Evolutionary conservation across 2,329 filamentous ascomycete species (phyloP).

Genomic region (Dothistroma septosporum): DNA sequence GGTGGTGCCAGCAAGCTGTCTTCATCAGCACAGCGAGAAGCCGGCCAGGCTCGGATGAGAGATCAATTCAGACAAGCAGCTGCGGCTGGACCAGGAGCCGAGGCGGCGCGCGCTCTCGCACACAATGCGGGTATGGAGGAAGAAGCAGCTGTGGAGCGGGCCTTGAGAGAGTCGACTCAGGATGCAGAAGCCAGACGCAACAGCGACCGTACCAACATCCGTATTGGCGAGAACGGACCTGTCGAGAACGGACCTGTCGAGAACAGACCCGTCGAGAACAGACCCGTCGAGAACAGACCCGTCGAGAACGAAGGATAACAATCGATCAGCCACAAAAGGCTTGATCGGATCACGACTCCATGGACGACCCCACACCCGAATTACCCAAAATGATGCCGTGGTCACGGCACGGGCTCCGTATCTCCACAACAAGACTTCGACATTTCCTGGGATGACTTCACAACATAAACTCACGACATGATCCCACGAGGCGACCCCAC

Average conservation of each 20-base stretch:
- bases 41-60: background rate
- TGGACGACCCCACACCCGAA: too few relatives aligned
- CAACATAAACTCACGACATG: background rate
- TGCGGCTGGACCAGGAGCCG: background rate
- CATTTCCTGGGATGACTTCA: background rate
- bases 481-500: background rate
- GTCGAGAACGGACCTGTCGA: background rate
- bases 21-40: background rate
- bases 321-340: background rate
- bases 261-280: too few relatives aligned
- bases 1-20: background rate
- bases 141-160: background rate
- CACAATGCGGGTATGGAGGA: background rate
- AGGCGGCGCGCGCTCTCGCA: background rate
- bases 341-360: background rate
- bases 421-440: background rate
- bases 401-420: too few relatives aligned
- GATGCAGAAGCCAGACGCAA: background rate
- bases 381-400: too few relatives aligned
- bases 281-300: too few relatives aligned
- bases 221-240: background rate
- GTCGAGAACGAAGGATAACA: background rate
- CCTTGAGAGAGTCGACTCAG: background rate
- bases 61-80: background rate
- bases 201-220: background rate